Conservation (phyloP, 805 yeast genomes). For the Komagataella phaffii region DNA sequence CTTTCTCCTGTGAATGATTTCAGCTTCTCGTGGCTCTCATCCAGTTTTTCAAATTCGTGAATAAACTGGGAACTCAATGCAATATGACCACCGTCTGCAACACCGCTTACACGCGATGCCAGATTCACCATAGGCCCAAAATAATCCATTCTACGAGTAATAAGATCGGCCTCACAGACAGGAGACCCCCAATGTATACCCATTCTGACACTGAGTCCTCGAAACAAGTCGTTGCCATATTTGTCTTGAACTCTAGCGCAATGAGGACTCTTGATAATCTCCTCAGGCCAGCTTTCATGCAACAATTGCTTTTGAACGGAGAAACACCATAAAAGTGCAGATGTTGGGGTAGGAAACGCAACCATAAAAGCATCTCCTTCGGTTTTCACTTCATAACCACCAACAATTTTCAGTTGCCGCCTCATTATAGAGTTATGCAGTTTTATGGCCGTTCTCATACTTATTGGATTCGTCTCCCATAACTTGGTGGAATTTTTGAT, state of each 20-base stretch:
- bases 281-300: constrained; percentile 91
- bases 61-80: constrained; percentile 75
- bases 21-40: constrained; percentile 31
- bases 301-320: constrained; percentile 78
- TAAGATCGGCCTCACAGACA: constrained; percentile 88
- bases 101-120: constrained; percentile 84
- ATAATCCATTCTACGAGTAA: constrained; percentile 95
- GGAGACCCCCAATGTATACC: constrained; percentile 98
- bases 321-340: constrained; percentile 90
- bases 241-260: constrained; percentile 69
- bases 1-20: constrained; percentile 13
- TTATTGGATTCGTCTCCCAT: constrained; percentile 88
- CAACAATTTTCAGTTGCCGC: constrained; percentile 78
- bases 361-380: constrained; percentile 99
- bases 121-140: constrained; percentile 98
- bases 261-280: constrained; percentile 71
- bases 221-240: constrained; percentile 44
- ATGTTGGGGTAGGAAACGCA: constrained; percentile 83
- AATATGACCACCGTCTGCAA: constrained; percentile 98
- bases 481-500: constrained; percentile 84
- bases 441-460: constrained; percentile 94
- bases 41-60: constrained; percentile 51
- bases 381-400: constrained; percentile 96
- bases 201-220: constrained; percentile 94
- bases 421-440: constrained; percentile 92